Conservation (phyloP, 176 grass and related monocot genomes). For the Oryza coarctata region DNA sequence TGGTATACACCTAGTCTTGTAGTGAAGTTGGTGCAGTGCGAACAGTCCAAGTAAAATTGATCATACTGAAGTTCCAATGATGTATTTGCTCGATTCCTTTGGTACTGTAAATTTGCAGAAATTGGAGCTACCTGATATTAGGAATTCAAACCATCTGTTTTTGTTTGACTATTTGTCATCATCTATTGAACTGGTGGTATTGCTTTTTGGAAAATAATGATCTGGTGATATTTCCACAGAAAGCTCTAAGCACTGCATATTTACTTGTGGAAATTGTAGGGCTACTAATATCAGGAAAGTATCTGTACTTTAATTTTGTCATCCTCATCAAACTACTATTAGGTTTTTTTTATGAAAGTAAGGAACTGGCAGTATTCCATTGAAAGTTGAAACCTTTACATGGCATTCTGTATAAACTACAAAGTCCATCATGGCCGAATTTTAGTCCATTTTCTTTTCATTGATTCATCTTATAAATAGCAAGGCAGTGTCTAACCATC, state of each 20-base stretch:
- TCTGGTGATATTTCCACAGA: not conserved
- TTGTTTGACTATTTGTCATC: not conserved
- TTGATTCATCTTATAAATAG: slow-evolving; percentile 8
- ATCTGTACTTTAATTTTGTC: not conserved
- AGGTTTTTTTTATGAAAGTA: not conserved
- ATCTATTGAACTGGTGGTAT: not conserved
- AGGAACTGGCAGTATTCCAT: not conserved
- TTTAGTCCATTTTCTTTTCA: not conserved
- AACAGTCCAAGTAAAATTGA: not conserved
- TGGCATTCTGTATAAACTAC: not conserved
- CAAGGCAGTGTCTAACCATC: not conserved
- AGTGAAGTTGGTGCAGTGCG: not conserved
- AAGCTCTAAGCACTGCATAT: not conserved
- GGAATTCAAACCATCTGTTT: not conserved
- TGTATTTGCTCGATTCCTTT: not conserved
- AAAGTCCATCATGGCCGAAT: not conserved
- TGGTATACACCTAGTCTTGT: not conserved
- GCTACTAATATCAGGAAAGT: not conserved
- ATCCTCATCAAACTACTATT: not conserved
- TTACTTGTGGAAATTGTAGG: not conserved
- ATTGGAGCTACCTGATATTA: not conserved
- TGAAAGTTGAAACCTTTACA: not conserved
- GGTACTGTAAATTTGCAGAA: not conserved
- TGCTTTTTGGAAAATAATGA: not conserved
- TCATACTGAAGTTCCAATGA: not conserved